A percentile compares a stretch with the other conserved stretches of the same genome.
Conservation (phyloP, 2,329 filamentous ascomycete genomes). For the Colletotrichum orchidophilum region DNA sequence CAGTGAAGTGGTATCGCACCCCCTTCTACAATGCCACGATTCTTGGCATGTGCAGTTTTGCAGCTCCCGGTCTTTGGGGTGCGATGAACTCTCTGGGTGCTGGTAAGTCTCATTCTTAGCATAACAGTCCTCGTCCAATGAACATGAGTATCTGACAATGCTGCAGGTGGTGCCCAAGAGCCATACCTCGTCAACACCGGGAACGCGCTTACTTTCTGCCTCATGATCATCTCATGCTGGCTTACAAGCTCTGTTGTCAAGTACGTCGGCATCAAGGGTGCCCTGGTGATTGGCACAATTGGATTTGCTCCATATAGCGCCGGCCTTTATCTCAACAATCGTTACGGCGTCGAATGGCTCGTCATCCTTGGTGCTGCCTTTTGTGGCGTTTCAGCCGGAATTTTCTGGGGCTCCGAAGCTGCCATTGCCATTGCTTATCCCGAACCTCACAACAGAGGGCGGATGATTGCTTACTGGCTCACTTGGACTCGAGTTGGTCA, state of each 20-base stretch:
- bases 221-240: slow-evolving; percentile 56
- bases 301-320: slow-evolving; percentile 55
- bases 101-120: slow-evolving; percentile 13
- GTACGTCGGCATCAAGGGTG: slow-evolving; percentile 45
- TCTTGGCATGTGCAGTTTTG: slow-evolving; percentile 41
- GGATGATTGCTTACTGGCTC: slow-evolving; percentile 72
- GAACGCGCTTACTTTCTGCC: slow-evolving; percentile 74
- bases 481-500: slow-evolving; percentile 64
- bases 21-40: slow-evolving; percentile 42
- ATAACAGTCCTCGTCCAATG: neutral
- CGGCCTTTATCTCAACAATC: slow-evolving; percentile 54
- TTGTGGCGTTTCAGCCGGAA: slow-evolving; percentile 51
- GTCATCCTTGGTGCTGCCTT: slow-evolving; percentile 52
- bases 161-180: slow-evolving; percentile 67
- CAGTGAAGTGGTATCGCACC: slow-evolving; percentile 38
- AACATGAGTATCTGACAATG: slow-evolving; percentile 39
- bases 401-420: slow-evolving; percentile 46
- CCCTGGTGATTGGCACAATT: slow-evolving; percentile 52
- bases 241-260: slow-evolving; percentile 51
- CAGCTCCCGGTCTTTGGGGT: slow-evolving; percentile 41
- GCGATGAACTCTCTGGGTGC: slow-evolving; percentile 41
- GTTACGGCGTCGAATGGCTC: slow-evolving; percentile 54
- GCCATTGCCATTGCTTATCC: slow-evolving; percentile 62
- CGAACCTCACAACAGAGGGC: slow-evolving; percentile 69
- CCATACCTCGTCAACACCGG: slow-evolving; percentile 76